These are phyloP conservation scores for Starmerella scarabaei DNA, from an alignment of 805 yeast genomes.

Conservation along the genomic window DNA sequence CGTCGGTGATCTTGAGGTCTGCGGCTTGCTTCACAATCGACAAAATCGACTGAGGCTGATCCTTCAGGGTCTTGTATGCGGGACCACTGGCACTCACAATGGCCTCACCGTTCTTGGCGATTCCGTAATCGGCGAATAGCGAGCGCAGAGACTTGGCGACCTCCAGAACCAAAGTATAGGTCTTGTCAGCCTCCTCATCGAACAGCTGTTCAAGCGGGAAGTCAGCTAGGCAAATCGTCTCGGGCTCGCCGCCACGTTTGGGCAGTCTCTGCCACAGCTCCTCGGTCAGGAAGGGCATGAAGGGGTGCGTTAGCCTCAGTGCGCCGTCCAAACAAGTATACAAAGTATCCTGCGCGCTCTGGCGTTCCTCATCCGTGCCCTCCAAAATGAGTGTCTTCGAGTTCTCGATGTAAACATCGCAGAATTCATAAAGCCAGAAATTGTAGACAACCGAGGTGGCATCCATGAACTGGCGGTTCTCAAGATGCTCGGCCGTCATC, in stretches of 20 bases:
- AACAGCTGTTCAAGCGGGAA: conserved; percentile 61
- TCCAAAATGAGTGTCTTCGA: conserved; percentile 85
- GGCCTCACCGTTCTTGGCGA: conserved; percentile 76
- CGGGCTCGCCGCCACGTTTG: conserved; percentile 61
- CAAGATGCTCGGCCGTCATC: conserved; percentile 51
- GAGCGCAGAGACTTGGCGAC: conserved; percentile 88
- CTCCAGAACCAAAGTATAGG: conserved; percentile 72
- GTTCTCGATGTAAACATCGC: conserved; percentile 97
- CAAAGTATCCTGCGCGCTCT: conserved; percentile 85
- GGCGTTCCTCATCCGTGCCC: conserved; percentile 72
- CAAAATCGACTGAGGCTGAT: conserved; percentile 76
- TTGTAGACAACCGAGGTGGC: conserved; percentile 78
- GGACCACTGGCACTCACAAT: conserved; percentile 57
- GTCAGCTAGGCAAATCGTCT: conserved; percentile 62
- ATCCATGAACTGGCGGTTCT: conserved; percentile 76
- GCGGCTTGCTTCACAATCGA: conserved; percentile 86
- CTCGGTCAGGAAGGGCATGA: conserved; percentile 95
- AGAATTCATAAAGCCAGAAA: conserved; percentile 87
- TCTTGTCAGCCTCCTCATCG: conserved; percentile 51
- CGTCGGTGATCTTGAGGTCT: conserved; percentile 50
- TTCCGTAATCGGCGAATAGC: conserved; percentile 75
- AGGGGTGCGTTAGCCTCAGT: conserved; percentile 84
- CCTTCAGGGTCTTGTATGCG: conserved; percentile 40
- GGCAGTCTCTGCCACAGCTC: conserved; percentile 99
- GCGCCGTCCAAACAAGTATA: conserved; percentile 90